A percentile compares a stretch with the other conserved stretches of the same genome.
phyloP scores from a whole-genome alignment of 129 eudicot genomes.

The Escallonia rubra region DNA sequence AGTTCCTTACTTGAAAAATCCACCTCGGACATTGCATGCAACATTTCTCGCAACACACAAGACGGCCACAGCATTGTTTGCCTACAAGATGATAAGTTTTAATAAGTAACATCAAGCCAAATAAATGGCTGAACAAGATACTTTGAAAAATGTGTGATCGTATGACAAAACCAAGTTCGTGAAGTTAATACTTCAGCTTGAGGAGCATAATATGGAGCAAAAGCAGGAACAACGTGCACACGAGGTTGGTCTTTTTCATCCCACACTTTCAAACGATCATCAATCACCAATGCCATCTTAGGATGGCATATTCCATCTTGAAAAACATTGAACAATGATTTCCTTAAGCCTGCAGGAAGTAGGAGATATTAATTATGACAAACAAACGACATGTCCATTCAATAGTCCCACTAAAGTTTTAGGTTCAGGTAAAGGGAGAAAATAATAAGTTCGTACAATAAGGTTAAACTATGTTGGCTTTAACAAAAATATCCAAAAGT shows the following conservation, averaged over 20 bases:
- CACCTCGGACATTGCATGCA: slow-evolving; percentile 98
- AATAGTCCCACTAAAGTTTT: no score
- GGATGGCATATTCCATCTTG: slow-evolving; percentile 96
- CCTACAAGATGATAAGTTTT: slow-evolving; percentile 39
- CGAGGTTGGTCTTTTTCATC: slow-evolving; percentile 99
- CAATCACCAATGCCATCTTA: slow-evolving; percentile 92
- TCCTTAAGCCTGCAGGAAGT: slow-evolving; percentile 59
- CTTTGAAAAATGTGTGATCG: background rate
- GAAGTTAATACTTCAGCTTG: slow-evolving; percentile 79
- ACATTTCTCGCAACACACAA: slow-evolving; percentile 97
- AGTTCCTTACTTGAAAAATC: slow-evolving; percentile 90
- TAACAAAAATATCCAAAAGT: background rate
- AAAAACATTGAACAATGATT: slow-evolving; percentile 83
- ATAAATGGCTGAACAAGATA: background rate
- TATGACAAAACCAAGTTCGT: background rate
- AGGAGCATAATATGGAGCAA: slow-evolving; percentile 98
- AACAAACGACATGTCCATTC: background rate
- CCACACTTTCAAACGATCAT: slow-evolving; percentile 98
- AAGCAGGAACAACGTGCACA: slow-evolving; percentile 98
- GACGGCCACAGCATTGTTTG: slow-evolving; percentile 71
- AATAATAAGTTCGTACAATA: no score
- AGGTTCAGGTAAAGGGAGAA: no score
- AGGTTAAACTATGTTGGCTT: background rate
- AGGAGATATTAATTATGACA: background rate
- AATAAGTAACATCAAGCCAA: slow-evolving; percentile 15